phyloP scores from a whole-genome alignment of 2,329 filamentous ascomycete genomes.

The Arthrobotrys sinensis region DNA sequence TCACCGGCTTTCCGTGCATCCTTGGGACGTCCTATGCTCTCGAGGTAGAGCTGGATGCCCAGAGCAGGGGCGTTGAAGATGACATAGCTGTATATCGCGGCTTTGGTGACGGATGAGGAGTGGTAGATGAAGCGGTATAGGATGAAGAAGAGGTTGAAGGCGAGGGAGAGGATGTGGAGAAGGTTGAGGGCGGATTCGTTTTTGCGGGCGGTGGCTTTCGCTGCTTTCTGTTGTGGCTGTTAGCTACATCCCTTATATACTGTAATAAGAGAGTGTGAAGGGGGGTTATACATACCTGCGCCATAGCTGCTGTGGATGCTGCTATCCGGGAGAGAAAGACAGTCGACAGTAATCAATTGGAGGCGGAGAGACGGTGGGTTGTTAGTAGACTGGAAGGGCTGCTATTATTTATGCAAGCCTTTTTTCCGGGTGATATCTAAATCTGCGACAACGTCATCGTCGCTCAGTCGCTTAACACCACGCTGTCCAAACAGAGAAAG shows the following conservation, averaged over 20 bases:
- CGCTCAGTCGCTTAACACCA: constrained; percentile 42
- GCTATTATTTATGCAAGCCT: constrained; percentile 38
- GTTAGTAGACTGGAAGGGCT: too few relatives aligned
- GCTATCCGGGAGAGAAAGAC: neutral
- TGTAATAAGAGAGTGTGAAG: neutral
- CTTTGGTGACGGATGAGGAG: constrained; percentile 68
- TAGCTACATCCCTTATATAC: neutral
- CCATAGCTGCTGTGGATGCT: constrained; percentile 33
- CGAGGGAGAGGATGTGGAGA: constrained; percentile 82
- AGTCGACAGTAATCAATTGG: neutral
- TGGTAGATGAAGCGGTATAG: constrained; percentile 77
- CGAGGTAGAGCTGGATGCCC: constrained; percentile 86
- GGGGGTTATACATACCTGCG: constrained; percentile 36
- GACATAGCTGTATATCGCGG: constrained; percentile 76
- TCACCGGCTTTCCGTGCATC: constrained; percentile 75
- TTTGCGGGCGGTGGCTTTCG: constrained; percentile 77
- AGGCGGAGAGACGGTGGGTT: neutral
- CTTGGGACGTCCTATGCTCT: constrained; percentile 84
- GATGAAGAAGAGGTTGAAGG: constrained; percentile 82
- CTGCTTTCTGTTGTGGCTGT: constrained; percentile 63
- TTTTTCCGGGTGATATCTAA: constrained; percentile 4
- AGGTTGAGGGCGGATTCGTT: constrained; percentile 84
- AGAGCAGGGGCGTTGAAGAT: constrained; percentile 82
- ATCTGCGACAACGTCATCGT: constrained; percentile 34
- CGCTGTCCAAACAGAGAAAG: constrained; percentile 36